Conservation (phyloP, 2,329 filamentous ascomycete genomes). For the Aspergillus tubingensis region DNA sequence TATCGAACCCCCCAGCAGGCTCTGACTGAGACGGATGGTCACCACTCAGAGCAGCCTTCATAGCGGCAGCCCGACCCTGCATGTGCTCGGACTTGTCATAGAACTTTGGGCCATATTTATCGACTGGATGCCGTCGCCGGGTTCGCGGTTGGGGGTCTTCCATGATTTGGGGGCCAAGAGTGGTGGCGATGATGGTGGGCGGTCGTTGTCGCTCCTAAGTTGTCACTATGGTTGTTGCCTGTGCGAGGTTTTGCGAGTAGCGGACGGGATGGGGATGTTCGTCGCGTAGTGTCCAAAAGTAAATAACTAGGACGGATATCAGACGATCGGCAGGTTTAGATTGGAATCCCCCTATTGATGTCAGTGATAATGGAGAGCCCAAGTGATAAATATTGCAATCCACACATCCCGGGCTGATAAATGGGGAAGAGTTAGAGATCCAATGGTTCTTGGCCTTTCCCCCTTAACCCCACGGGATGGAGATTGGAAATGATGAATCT, state of each 20-base stretch:
- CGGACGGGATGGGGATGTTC: not conserved
- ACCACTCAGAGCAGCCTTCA: slow-evolving; percentile 21
- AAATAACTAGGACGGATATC: not conserved
- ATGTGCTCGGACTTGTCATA: slow-evolving; percentile 43
- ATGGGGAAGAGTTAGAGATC: not conserved
- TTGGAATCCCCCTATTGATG: not conserved
- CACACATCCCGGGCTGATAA: not conserved
- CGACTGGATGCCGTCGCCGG: slow-evolving; percentile 27
- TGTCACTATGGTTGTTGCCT: not conserved
- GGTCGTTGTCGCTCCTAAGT: not conserved
- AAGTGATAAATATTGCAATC: not conserved
- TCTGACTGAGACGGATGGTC: slow-evolving; percentile 24
- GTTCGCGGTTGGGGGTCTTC: slow-evolving; percentile 22
- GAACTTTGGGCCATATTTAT: slow-evolving; percentile 42
- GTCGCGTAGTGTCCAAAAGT: not conserved
- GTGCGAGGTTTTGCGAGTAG: not conserved
- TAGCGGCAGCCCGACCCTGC: slow-evolving; percentile 36
- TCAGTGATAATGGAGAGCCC: not conserved
- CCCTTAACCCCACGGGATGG: not conserved
- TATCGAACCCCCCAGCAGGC: slow-evolving; percentile 77
- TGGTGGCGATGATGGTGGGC: not conserved
- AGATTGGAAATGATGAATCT: not conserved
- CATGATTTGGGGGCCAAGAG: slow-evolving; percentile 9
- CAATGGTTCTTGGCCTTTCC: not conserved
- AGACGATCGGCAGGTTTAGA: not conserved